Base-by-base conservation (phyloP, 1,284 basidiomycete species). In the Fomitopsis schrenkii region DNA sequence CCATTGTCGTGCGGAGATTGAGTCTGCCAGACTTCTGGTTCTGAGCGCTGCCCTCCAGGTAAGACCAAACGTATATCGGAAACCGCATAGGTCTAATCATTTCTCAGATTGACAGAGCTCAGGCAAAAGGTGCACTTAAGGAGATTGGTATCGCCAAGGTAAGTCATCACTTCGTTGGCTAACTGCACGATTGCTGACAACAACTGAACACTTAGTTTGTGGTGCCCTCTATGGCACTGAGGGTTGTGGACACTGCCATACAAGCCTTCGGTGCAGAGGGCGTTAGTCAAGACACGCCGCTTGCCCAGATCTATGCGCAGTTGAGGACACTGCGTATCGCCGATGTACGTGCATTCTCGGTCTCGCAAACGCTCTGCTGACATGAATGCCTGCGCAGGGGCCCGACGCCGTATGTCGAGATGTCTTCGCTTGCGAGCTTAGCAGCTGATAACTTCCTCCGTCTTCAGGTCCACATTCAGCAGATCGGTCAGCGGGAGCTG, bases 91-190 rank as follows among this genome's bases (percentile, higher is more conserved):
- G 6, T 17, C 19, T 9, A 10, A 17, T 30, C 42, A n/a, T 30
- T 30, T 56, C 60, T 45, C 64, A 94, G 90, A 96, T 98, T 63
- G 96, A 98, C 78, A 88, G 87, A 68, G 79, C 85, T 71, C 87
- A 91, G 66, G 94, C 97, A 3, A 99, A 98, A 75, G 95, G 93
- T 45, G 97, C 97, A 0, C 74, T 98, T 76, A 96, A 96, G 76
- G 97, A 98, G 75, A 99, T 99, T 70, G 96, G 94, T 45, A 94
- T 98, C 66, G 94, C 95, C 61, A 99, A 99, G 83, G 95, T 93
- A 59, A 77, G 70, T 38, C 19, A 36, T 8, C 44, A 9, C 14
- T 28, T 10, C 1, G 5, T 3, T 9, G 4, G 35, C 9, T 12
- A 3, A 8, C 4, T 14, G 19, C 28, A 38, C 17, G n/a, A 7